Evolutionary conservation across 768 basidiomycete genomes (phyloP).

Genomic region (Pleurotus giganteus): DNA sequence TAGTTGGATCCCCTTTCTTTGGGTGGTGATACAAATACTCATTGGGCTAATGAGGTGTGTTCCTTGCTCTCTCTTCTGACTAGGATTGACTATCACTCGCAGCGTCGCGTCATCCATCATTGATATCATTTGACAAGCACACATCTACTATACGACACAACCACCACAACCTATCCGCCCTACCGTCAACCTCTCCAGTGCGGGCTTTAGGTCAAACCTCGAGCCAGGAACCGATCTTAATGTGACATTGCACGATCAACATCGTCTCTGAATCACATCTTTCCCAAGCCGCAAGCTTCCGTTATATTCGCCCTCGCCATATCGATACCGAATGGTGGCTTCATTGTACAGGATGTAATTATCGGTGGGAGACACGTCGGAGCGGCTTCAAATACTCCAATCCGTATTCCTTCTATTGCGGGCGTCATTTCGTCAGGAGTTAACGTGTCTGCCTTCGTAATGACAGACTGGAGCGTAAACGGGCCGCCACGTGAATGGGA

Average conservation of each 20-base stretch:
- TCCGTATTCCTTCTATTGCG: constrained; percentile 40
- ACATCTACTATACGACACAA: background rate
- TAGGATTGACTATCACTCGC: background rate
- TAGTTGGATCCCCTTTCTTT: constrained; percentile 47
- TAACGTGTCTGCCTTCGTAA: constrained; percentile 69
- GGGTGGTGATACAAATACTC: constrained; percentile 41
- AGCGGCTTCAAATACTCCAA: constrained; percentile 50
- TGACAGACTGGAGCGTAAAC: constrained; percentile 68
- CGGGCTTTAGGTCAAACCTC: too few species aligned
- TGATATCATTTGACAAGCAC: constrained; percentile 12
- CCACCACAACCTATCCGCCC: background rate
- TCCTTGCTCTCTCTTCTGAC: background rate
- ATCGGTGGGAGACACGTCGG: constrained; percentile 69
- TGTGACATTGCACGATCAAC: too few species aligned
- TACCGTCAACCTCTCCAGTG: background rate
- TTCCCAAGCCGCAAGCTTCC: constrained; percentile 50
- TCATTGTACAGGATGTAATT: constrained; percentile 51
- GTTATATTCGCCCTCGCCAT: constrained; percentile 54
- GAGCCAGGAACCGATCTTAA: too few species aligned
- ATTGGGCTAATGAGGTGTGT: constrained; percentile 39
- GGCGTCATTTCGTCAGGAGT: constrained; percentile 28
- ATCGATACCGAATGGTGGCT: constrained; percentile 53
- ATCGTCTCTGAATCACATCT: background rate
- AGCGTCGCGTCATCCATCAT: constrained; percentile 15
- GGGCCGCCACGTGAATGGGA: constrained; percentile 30